Evolutionary conservation across 2,329 filamentous ascomycete genomes (phyloP).

Genomic region (Sporothrix phasma): DNA sequence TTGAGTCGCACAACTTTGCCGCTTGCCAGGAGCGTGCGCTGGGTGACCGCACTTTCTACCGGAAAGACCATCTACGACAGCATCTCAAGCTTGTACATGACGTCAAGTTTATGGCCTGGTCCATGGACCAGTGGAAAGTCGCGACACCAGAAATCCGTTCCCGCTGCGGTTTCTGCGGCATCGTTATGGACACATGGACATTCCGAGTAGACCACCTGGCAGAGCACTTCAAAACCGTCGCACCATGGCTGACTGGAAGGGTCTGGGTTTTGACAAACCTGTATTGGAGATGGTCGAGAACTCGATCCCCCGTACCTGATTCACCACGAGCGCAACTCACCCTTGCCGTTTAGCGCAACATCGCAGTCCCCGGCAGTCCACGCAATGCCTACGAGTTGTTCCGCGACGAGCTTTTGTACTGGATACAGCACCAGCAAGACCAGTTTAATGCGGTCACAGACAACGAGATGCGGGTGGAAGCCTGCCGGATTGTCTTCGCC

Average conservation of each 20-base stretch:
- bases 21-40: constrained; percentile 56
- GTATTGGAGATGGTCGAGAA: constrained; percentile 56
- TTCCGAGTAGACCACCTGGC: constrained; percentile 52
- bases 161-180: constrained; percentile 55
- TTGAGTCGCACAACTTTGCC: constrained; percentile 50
- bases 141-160: constrained; percentile 52
- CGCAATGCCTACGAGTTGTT: constrained; percentile 52
- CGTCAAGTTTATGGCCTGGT: constrained; percentile 51
- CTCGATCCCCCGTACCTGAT: constrained; percentile 58
- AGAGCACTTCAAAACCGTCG: constrained; percentile 57
- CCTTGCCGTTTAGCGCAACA: constrained; percentile 43
- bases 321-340: constrained; percentile 50
- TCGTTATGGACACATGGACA: constrained; percentile 52
- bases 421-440: constrained; percentile 37
- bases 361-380: constrained; percentile 35
- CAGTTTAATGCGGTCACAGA: constrained; percentile 34
- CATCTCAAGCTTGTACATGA: constrained; percentile 54
- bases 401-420: constrained; percentile 48
- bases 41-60: constrained; percentile 55
- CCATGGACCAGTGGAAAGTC: constrained; percentile 55
- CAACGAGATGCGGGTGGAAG: constrained; percentile 45
- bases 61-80: constrained; percentile 58
- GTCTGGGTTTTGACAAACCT: constrained; percentile 54
- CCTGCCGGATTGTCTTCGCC: constrained; percentile 48
- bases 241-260: constrained; percentile 60